Conservation (phyloP, 2,329 filamentous ascomycete genomes). For the Trichoderma polysporum region DNA sequence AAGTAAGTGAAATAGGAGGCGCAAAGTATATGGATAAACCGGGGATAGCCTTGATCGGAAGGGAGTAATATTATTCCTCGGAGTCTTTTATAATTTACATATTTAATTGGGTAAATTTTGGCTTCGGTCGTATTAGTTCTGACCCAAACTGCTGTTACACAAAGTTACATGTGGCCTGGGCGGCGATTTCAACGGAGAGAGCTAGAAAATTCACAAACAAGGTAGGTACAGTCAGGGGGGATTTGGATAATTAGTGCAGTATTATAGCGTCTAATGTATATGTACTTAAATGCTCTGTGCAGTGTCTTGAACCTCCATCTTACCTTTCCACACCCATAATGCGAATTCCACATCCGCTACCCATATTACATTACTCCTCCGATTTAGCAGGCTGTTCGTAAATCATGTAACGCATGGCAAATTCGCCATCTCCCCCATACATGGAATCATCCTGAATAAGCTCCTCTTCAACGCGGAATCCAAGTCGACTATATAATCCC, state of each 20-base stretch:
- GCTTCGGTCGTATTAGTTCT: too few relatives aligned
- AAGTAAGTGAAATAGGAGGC: neutral
- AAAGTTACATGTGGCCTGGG: too few relatives aligned
- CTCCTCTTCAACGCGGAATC: constrained; percentile 28
- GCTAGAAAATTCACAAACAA: too few relatives aligned
- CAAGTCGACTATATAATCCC: constrained; percentile 28
- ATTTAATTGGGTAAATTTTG: neutral
- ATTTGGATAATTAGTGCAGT: too few relatives aligned
- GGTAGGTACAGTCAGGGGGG: too few relatives aligned
- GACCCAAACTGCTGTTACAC: too few relatives aligned
- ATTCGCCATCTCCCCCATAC: constrained; percentile 3
- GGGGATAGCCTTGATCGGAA: neutral
- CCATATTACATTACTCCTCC: neutral
- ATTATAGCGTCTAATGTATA: neutral
- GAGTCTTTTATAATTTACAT: neutral
- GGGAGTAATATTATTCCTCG: neutral
- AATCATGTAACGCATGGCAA: neutral
- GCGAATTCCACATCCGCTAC: neutral
- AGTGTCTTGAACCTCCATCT: neutral
- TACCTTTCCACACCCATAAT: neutral
- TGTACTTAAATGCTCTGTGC: too few relatives aligned
- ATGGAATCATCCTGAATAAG: constrained; percentile 30
- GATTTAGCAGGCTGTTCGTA: neutral
- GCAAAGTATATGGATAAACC: neutral
- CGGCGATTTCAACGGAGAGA: neutral